Conservation (phyloP, 805 yeast genomes). For the Wickerhamiella alocasiicola region DNA sequence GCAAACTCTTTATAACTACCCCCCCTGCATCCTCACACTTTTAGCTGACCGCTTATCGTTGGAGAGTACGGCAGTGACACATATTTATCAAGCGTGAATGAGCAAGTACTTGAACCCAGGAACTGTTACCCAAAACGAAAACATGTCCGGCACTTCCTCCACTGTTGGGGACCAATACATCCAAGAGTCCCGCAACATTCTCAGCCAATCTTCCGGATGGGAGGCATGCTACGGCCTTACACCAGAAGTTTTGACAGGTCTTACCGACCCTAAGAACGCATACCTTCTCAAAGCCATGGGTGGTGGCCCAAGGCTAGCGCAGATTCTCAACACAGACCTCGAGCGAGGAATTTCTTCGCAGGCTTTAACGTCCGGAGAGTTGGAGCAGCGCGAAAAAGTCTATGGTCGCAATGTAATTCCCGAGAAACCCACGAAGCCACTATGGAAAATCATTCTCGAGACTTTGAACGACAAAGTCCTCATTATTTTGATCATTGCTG, state of each 20-base stretch:
- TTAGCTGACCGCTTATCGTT: no score
- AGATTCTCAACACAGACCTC: constrained; percentile 25
- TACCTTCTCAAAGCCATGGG: constrained; percentile 29
- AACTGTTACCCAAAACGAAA: neutral
- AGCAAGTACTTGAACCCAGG: constrained; percentile 1
- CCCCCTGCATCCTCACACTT: no score
- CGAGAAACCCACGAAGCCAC: constrained; percentile 52
- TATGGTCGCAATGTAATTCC: constrained; percentile 71
- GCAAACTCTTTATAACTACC: no score
- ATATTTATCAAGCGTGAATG: no score
- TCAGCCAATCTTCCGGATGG: constrained; percentile 10
- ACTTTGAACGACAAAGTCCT: constrained; percentile 88
- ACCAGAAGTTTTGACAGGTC: constrained; percentile 18
- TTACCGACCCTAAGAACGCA: constrained; percentile 31
- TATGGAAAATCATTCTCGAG: constrained; percentile 56
- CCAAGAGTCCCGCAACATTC: constrained; percentile 15
- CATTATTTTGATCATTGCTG: constrained; percentile 72
- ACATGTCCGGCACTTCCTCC: constrained; percentile 8
- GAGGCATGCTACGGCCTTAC: constrained; percentile 14
- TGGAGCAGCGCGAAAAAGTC: constrained; percentile 29
- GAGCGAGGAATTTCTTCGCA: constrained; percentile 24
- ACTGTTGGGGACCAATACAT: constrained; percentile 7
- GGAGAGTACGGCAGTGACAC: no score
- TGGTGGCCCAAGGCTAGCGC: constrained; percentile 26
- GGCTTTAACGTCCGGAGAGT: constrained; percentile 18